These are phyloP conservation scores for Lobosporangium transversale DNA, from an alignment of 192 early-diverging fungal species.

Conservation along the genomic window DNA sequence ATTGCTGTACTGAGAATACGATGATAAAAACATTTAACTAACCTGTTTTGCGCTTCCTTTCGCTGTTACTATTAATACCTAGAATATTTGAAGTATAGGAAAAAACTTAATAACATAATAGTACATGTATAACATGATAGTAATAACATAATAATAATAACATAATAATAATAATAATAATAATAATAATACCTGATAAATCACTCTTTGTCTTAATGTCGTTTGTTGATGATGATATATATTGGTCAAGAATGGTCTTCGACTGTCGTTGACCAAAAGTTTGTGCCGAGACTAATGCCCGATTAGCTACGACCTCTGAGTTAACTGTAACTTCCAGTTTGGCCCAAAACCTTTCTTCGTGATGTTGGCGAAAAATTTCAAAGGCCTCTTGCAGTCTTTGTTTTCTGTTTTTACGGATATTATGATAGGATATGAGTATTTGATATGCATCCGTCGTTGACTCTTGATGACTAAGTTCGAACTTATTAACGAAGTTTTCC, in stretches of 20 bases:
- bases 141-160: no score
- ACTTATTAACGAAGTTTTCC: background rate
- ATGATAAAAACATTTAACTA: background rate
- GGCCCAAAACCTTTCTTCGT: background rate
- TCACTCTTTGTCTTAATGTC: no score
- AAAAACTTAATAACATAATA: constrained; percentile 1
- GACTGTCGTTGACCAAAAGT: background rate
- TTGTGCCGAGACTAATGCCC: background rate
- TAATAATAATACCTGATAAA: no score
- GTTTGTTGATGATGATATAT: no score
- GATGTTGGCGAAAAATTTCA: background rate
- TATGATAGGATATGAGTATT: background rate
- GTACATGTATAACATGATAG: no score
- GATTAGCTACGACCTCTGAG: background rate
- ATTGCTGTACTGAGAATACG: background rate
- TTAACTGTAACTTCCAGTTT: background rate
- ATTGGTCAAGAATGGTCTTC: background rate
- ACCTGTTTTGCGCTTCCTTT: background rate
- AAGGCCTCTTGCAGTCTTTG: background rate
- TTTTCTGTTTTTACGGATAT: background rate
- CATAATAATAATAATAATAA: no score
- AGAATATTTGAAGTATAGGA: background rate
- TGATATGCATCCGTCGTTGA: background rate
- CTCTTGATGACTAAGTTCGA: background rate
- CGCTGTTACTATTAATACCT: background rate